Evolutionary conservation across 345 rosid genomes (phyloP).

Genomic region (Salix brachista): DNA sequence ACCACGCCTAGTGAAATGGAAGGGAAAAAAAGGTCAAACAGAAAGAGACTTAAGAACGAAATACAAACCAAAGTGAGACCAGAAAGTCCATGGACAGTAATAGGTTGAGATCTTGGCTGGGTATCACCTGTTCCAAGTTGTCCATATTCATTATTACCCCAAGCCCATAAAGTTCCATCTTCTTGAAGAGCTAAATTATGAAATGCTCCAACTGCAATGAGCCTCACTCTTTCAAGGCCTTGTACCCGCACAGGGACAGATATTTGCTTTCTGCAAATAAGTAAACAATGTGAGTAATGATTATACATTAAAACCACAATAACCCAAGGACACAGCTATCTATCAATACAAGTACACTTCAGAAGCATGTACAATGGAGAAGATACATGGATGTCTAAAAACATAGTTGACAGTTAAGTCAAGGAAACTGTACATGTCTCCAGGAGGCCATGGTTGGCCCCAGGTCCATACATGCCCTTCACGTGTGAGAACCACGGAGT

Average conservation of each 20-base stretch:
- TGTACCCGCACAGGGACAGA: conserved; percentile 95
- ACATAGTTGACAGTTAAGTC: neutral
- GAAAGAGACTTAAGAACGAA: neutral
- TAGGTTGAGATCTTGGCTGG: conserved; percentile 96
- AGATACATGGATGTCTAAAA: neutral
- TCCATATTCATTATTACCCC: conserved; percentile 99
- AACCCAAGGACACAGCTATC: neutral
- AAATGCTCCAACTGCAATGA: conserved; percentile 96
- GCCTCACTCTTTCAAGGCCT: conserved; percentile 84
- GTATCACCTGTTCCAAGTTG: conserved; percentile 99
- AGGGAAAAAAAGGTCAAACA: neutral
- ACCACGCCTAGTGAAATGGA: neutral
- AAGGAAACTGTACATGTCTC: conserved; percentile 70
- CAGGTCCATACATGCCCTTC: conserved; percentile 97
- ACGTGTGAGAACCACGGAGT: conserved; percentile 87
- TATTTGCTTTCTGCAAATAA: conserved; percentile 77
- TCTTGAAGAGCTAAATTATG: conserved; percentile 95
- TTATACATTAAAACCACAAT: neutral
- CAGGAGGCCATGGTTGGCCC: conserved; percentile 99
- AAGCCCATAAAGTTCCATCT: conserved; percentile 92
- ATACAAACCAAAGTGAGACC: conserved; percentile 73
- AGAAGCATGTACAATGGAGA: neutral
- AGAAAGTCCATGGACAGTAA: conserved; percentile 81
- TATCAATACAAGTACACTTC: neutral
- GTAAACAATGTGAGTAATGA: neutral